Conservation (phyloP, 106 monocot species). For the Allium cepa region DNA sequence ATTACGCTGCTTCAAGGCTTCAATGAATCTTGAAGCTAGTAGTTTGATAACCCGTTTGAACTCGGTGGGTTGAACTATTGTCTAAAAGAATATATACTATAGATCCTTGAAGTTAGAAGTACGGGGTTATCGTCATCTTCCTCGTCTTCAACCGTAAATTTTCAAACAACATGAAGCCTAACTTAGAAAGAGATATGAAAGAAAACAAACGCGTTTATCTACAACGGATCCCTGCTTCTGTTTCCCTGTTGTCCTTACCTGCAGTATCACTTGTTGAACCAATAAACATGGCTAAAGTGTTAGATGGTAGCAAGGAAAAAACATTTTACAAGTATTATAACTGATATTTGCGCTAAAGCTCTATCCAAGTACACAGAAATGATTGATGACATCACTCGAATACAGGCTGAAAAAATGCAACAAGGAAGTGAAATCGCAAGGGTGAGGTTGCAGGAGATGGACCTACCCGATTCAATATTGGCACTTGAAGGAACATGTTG, state of each 20-base stretch:
- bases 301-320: conserved; percentile 70
- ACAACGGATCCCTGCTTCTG: conserved; percentile 45
- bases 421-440: conserved; percentile 69
- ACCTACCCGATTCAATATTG: conserved; percentile 64
- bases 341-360: conserved; percentile 53
- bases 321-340: conserved; percentile 40
- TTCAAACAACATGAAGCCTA: conserved; percentile 54
- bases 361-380: conserved; percentile 68
- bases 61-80: too few species aligned
- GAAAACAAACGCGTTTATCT: conserved; percentile 82
- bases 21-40: too few species aligned
- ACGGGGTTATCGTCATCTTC: too few species aligned
- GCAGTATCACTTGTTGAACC: conserved; percentile 70
- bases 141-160: too few species aligned
- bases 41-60: too few species aligned
- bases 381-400: conserved; percentile 55
- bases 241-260: conserved; percentile 48
- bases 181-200: conserved; percentile 61
- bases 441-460: conserved; percentile 67
- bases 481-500: conserved; percentile 46
- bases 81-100: too few species aligned
- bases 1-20: too few species aligned
- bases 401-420: conserved; percentile 58
- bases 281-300: conserved; percentile 30
- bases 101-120: too few species aligned